A percentile compares a stretch with the other conserved stretches of the same genome.
Conservation (phyloP, 1,139 yeast species). For the Debaryomyces udenii region DNA sequence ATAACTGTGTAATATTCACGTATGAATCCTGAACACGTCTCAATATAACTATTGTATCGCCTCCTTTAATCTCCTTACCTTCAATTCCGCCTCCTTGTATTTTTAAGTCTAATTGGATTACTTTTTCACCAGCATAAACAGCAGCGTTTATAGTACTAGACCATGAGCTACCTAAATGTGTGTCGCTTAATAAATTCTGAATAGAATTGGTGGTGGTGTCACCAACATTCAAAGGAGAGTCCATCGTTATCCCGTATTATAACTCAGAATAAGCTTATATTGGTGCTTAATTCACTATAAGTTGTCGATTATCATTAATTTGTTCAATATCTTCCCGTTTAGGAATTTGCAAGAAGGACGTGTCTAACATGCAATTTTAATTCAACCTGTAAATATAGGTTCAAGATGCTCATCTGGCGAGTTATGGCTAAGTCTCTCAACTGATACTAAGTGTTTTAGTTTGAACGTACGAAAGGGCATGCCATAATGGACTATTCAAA, state of each 20-base stretch:
- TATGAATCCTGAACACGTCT: conserved; percentile 51
- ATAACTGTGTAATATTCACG: conserved; percentile 43
- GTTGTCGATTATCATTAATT: background rate
- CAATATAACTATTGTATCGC: conserved; percentile 28
- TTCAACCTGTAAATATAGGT: conserved; percentile 13
- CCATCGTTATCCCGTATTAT: conserved; percentile 30
- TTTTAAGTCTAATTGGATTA: conserved; percentile 36
- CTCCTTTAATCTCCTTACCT: conserved; percentile 10
- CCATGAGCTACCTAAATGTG: conserved; percentile 34
- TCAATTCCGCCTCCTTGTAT: conserved; percentile 5
- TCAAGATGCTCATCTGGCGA: conserved; percentile 3
- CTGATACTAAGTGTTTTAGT: background rate
- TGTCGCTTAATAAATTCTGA: conserved; percentile 37
- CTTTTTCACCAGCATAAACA: conserved; percentile 41
- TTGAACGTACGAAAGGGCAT: background rate
- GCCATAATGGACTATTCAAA: conserved; percentile 47
- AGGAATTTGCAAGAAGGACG: conserved; percentile 13
- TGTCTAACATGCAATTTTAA: conserved; percentile 17
- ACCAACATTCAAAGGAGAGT: conserved; percentile 49
- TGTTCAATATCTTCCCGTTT: conserved; percentile 12
- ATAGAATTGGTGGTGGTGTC: conserved; percentile 49
- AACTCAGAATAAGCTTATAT: background rate
- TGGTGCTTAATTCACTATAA: background rate
- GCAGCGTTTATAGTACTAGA: conserved; percentile 33
- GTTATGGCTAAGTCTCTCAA: background rate